Percentiles rank a stretch among this genome's conserved stretches.
Evolutionary conservation across 208 protist species (phyloP).

Genomic region (Wallacemonas collosoma): DNA sequence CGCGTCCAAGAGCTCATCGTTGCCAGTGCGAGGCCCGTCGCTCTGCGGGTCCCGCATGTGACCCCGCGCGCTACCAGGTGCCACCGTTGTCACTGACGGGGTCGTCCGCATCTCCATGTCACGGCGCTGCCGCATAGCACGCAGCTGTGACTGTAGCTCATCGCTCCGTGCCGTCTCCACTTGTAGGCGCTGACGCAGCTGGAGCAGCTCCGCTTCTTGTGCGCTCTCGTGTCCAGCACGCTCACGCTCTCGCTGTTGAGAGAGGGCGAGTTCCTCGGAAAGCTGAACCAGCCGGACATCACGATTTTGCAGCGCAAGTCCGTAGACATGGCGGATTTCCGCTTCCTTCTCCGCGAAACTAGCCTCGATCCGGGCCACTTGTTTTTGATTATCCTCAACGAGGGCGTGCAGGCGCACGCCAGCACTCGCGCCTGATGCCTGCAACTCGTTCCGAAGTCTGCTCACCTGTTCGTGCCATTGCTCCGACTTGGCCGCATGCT

Average conservation of each 20-base stretch:
- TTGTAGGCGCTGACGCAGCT: background rate
- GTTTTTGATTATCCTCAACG: conserved; percentile 22
- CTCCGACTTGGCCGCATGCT: background rate
- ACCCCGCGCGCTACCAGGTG: background rate
- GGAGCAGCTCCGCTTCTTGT: background rate
- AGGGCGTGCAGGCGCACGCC: conserved; percentile 15
- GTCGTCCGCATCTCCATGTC: background rate
- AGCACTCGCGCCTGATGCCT: conserved; percentile 6
- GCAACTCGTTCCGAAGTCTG: conserved; percentile 18
- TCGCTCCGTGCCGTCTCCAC: conserved; percentile 19
- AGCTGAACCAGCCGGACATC: conserved; percentile 64
- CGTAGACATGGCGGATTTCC: conserved; percentile 44
- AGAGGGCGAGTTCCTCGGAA: conserved; percentile 38
- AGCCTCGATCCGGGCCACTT: conserved; percentile 30
- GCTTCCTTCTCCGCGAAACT: conserved; percentile 34
- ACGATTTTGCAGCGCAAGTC: conserved; percentile 43
- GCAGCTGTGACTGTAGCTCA: conserved; percentile 24
- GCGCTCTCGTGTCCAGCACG: background rate
- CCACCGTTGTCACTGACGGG: background rate
- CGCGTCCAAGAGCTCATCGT: conserved; percentile 10
- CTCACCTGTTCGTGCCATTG: background rate
- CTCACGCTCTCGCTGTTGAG: conserved; percentile 19
- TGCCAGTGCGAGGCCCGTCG: background rate
- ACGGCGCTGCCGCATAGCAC: background rate
- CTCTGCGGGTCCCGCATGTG: background rate